A percentile compares a stretch with the other conserved stretches of the same genome.
Conservation (phyloP, 2,329 filamentous ascomycete genomes). For the Aspergillus tubingensis region DNA sequence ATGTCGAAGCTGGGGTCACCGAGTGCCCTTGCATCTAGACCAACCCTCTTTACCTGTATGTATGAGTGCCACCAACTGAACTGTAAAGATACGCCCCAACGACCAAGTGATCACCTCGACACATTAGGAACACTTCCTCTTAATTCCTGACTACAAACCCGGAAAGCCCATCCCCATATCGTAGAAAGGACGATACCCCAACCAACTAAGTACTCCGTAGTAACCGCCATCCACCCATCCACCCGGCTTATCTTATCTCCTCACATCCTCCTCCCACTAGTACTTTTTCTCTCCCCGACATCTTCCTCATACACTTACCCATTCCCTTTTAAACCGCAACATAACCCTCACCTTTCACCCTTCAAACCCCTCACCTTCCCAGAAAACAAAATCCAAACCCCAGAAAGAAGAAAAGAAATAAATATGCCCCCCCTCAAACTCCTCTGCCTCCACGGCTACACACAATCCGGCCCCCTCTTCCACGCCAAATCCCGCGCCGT, state of each 20-base stretch:
- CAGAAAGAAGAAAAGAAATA: neutral
- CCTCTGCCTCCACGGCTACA: slow-evolving; percentile 84
- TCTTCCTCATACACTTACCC: neutral
- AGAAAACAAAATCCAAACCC: neutral
- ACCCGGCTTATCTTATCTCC: slow-evolving; percentile 8
- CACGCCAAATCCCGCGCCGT: slow-evolving; percentile 84
- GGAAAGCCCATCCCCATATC: no score
- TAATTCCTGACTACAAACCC: no score
- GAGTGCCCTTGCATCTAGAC: neutral
- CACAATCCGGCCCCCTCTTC: slow-evolving; percentile 85
- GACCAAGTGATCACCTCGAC: no score
- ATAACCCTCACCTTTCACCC: neutral
- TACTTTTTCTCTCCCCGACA: slow-evolving; percentile 2
- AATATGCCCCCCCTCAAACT: slow-evolving; percentile 56
- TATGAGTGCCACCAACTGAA: no score
- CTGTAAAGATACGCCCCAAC: no score
- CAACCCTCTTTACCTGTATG: no score
- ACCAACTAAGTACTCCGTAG: neutral
- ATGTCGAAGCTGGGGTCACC: neutral
- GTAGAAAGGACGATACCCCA: neutral
- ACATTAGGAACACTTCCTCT: no score
- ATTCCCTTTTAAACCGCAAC: neutral
- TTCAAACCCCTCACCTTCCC: neutral
- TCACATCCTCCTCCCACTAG: neutral
- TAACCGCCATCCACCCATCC: neutral